Base-by-base conservation (phyloP, 2,329 filamentous ascomycete species). In the Cladosporium austrohemisphaericum region DNA sequence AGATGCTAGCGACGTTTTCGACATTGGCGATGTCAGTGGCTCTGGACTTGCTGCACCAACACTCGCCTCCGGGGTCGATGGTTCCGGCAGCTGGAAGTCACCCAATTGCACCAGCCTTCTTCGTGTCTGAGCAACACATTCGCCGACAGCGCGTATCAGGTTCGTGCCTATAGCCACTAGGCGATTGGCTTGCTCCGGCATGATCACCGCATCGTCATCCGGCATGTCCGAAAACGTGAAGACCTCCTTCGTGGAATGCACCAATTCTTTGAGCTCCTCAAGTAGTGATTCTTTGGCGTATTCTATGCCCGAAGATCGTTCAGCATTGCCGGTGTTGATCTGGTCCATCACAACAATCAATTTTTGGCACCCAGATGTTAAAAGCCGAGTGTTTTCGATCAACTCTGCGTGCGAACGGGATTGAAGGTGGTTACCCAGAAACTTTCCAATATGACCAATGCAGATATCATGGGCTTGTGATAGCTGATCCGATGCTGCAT, bases 391-490 rank as follows among this genome's bases (percentile, higher is more conserved):
- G 13, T 88, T 90, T 9, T 84, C 72, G 25, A 90, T 82, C 41
- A 97, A 77, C 65, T 95, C 90, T 1, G 86, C 81, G 7, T 89
- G 85, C 6, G 90, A 93, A 54, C 93, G 85, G n/a, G 91, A 93
- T 65, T 96, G 90, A 52, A 96, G 76, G 67, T 96, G 89, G 49
- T 96, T 78, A 13, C 93, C 93, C 65, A 97, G 92, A 66, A 97
- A 95, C 4, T 89, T 94, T 43, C 88, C 92, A 44, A 98, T 80
- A 63, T 91, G 86, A 5, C 91, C 93, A 46, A 98, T 74, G 62
- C 97, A 95, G 6, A 81, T 81, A 70, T 97, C 91, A 70, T 96
- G 90, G 43, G 84, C 86, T 41, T 79, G 76, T 60, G 83, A 86
- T 41, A 97, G 78, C 58, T 84, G 84, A 66, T 91, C 86, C 2